These are phyloP conservation scores for Remersonia thermophila DNA, from an alignment of 2,329 filamentous ascomycete species.

Conservation along the genomic window DNA sequence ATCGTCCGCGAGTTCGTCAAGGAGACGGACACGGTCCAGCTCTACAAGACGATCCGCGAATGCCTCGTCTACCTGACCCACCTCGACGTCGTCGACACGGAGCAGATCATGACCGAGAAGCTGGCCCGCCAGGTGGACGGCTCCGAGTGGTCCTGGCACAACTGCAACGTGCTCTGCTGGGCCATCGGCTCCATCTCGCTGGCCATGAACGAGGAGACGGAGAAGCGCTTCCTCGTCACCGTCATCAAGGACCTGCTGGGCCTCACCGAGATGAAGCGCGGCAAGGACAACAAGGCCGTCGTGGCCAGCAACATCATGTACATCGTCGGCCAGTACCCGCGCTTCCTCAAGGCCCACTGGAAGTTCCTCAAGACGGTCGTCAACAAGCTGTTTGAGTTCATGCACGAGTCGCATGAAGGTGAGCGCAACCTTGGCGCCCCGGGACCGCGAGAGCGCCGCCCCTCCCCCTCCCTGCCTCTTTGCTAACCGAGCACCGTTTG, in stretches of 20 bases:
- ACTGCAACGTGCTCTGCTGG: conserved; percentile 99
- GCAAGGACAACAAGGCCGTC: conserved; percentile 98
- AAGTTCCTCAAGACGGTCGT: conserved; percentile 99
- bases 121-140: conserved; percentile 90
- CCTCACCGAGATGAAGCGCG: conserved; percentile 96
- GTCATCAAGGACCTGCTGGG: conserved; percentile 97
- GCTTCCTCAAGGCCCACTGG: conserved; percentile 98
- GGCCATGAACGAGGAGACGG: conserved; percentile 98
- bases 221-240: conserved; percentile 95
- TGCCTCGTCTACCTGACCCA: conserved; percentile 96
- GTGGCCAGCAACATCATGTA: conserved; percentile 99
- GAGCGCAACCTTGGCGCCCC: conserved; percentile 22
- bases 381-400: conserved; percentile 99
- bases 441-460: too few relatives aligned
- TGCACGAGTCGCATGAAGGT: conserved; percentile 99
- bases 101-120: conserved; percentile 99
- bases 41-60: conserved; percentile 98
- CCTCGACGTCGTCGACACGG: conserved; percentile 91
- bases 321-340: conserved; percentile 96
- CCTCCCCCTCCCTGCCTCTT: not conserved
- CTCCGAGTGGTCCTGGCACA: conserved; percentile 96
- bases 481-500: conserved; percentile 12
- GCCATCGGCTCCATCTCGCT: conserved; percentile 97
- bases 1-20: conserved; percentile 99
- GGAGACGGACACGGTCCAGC: conserved; percentile 95